phyloP scores from a whole-genome alignment of 257 asterid genomes.

The Fraxinus americana region DNA sequence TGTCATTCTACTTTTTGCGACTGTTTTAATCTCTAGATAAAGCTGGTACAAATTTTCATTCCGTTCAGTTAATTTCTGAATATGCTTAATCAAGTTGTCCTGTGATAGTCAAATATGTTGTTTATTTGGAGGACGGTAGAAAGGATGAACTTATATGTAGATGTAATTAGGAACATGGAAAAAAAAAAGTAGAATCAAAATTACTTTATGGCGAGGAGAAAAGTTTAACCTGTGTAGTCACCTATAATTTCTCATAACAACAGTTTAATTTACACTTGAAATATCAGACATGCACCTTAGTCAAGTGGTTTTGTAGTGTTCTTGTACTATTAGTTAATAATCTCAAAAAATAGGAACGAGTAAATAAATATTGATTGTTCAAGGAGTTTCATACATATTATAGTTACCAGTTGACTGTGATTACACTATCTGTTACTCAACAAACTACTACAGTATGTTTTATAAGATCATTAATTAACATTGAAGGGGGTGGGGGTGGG shows the following conservation, averaged over 20 bases:
- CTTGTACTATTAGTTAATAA: neutral
- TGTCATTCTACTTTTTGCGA: neutral
- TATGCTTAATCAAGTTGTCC: neutral
- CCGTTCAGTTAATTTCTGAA: neutral
- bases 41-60: neutral
- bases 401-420: neutral
- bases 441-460: neutral
- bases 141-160: neutral
- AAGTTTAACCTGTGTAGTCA: neutral
- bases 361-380: neutral
- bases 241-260: neutral
- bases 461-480: neutral
- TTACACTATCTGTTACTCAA: neutral
- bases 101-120: neutral
- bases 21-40: constrained; percentile 3
- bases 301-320: neutral
- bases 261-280: neutral
- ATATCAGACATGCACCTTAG: neutral
- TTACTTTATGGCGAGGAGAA: neutral
- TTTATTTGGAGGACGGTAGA: neutral
- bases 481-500: neutral
- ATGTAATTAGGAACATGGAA: neutral
- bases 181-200: neutral
- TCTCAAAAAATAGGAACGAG: neutral
- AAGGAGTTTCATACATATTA: neutral